Percentiles rank a stretch among this genome's conserved stretches.
phyloP scores from a whole-genome alignment of 73 alveolate species.

The Tetrahymena elliotti region DNA sequence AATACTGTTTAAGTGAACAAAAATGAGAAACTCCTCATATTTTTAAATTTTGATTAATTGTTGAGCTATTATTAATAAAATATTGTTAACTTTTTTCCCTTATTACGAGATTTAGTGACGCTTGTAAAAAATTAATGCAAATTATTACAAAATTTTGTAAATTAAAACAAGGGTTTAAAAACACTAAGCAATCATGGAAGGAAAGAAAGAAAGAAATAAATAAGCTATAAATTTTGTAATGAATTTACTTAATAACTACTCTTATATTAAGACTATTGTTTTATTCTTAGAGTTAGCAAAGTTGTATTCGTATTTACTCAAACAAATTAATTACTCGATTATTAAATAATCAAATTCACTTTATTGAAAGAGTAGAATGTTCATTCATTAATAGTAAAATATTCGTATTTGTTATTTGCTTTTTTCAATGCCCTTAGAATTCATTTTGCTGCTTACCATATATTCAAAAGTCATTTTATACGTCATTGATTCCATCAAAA shows the following conservation, averaged over 20 bases:
- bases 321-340: background rate
- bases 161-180: background rate
- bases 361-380: background rate
- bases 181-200: background rate
- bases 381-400: too few relatives aligned
- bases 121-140: background rate
- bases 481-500: background rate
- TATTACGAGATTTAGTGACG: background rate
- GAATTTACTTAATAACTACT: background rate
- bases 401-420: background rate
- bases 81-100: background rate
- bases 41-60: background rate
- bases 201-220: too few relatives aligned
- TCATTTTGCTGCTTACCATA: background rate
- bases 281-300: background rate
- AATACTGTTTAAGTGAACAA: background rate
- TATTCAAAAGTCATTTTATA: background rate
- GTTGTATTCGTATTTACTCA: background rate
- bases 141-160: background rate
- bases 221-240: background rate
- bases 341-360: background rate
- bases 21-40: background rate
- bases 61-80: background rate
- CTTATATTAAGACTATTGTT: background rate
- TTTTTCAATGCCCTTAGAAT: background rate